phyloP scores from a whole-genome alignment of 1,284 basidiomycete genomes.

The Moniliophthora roreri region DNA sequence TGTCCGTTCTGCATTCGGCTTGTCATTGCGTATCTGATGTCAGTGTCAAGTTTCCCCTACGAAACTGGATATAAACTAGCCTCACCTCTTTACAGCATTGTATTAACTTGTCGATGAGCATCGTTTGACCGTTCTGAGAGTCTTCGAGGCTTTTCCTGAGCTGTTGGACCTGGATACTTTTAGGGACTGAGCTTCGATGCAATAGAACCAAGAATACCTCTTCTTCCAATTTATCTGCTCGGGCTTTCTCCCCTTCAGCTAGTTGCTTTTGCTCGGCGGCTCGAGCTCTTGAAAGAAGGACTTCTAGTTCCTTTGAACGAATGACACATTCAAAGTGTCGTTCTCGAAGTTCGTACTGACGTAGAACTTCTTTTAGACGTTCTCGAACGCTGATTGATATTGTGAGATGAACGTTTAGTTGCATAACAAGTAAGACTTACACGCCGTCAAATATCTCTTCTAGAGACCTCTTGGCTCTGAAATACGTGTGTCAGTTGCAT shows the following conservation, averaged over 20 bases:
- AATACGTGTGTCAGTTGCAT: constrained; percentile 10
- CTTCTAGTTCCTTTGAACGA: constrained; percentile 84
- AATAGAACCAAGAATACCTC: constrained; percentile 48
- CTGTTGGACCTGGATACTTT: constrained; percentile 50
- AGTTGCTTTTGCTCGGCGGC: constrained; percentile 82
- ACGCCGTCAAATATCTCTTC: constrained; percentile 81
- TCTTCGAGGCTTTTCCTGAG: constrained; percentile 74
- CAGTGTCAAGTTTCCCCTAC: constrained; percentile 22
- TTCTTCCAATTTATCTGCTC: constrained; percentile 68
- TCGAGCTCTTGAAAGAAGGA: constrained; percentile 77
- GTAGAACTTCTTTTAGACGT: constrained; percentile 78
- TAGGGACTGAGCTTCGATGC: constrained; percentile 13
- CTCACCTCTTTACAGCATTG: constrained; percentile 81
- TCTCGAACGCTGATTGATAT: constrained; percentile 60
- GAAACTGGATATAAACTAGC: constrained; percentile 13
- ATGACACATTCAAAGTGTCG: constrained; percentile 87
- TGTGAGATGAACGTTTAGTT: constrained; percentile 3
- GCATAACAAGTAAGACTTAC: constrained; percentile 42
- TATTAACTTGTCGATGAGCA: constrained; percentile 77
- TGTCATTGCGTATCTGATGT: constrained; percentile 32
- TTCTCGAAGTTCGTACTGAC: constrained; percentile 83
- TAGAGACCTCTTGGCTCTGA: constrained; percentile 67
- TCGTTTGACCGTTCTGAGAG: constrained; percentile 68
- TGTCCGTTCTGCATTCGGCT: constrained; percentile 79
- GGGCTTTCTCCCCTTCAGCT: constrained; percentile 66